Percentiles rank a stretch among this genome's conserved stretches.
Evolutionary conservation across 805 yeast species (phyloP).

Genomic region (Candida pini): DNA sequence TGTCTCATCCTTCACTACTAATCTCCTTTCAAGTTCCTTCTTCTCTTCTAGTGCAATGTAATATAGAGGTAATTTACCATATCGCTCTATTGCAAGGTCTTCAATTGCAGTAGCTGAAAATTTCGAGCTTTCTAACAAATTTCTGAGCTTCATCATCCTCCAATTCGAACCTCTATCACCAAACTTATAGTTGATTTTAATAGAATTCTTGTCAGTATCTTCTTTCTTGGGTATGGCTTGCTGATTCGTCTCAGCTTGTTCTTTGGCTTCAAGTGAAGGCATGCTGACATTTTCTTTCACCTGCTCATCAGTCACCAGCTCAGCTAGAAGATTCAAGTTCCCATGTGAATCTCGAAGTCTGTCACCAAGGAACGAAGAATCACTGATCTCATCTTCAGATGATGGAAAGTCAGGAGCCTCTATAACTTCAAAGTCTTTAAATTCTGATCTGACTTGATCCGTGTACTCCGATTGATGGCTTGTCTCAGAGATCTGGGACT

Average conservation of each 20-base stretch:
- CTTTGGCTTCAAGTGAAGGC: background rate
- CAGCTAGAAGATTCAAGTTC: no score
- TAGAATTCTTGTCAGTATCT: background rate
- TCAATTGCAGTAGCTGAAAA: slow-evolving; percentile 14
- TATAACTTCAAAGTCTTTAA: slow-evolving; percentile 13
- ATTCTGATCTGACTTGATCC: no score
- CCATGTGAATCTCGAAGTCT: slow-evolving; percentile 7
- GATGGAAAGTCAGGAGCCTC: slow-evolving; percentile 23
- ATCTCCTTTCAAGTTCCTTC: slow-evolving; percentile 24
- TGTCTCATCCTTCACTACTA: slow-evolving; percentile 3
- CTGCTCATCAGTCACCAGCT: slow-evolving; percentile 5
- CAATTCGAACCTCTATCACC: slow-evolving; percentile 35
- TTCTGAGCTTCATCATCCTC: slow-evolving; percentile 32
- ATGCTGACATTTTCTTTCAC: background rate
- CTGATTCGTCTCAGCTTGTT: background rate
- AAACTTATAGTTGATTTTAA: slow-evolving; percentile 27
- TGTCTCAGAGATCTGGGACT: no score
- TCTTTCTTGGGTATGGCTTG: background rate
- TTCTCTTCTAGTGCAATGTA: slow-evolving; percentile 30
- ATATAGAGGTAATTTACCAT: slow-evolving; percentile 22
- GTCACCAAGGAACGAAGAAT: background rate
- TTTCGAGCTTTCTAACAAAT: slow-evolving; percentile 16
- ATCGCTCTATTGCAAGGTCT: slow-evolving; percentile 24
- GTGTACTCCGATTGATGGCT: no score
- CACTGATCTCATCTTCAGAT: slow-evolving; percentile 15